phyloP scores from a whole-genome alignment of 1,139 yeast genomes.

The Lodderomyces beijingensis region DNA sequence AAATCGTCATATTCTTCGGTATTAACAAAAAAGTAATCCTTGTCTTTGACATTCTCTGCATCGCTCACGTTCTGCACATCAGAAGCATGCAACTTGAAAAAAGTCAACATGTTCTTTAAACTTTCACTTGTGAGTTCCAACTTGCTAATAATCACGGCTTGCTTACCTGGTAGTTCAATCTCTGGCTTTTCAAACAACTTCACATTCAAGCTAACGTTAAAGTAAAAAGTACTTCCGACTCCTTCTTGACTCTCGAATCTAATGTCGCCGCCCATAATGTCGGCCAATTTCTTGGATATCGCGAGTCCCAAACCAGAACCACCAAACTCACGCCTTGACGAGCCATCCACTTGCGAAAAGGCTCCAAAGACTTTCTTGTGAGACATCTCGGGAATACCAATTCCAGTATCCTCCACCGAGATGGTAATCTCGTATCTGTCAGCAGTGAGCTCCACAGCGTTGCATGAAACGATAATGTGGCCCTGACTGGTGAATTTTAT shows the following conservation, averaged over 20 bases:
- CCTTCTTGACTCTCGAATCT: constrained; percentile 50
- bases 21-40: constrained; percentile 17
- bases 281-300: constrained; percentile 54
- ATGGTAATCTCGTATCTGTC: constrained; percentile 41
- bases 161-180: constrained; percentile 12
- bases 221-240: constrained; percentile 48
- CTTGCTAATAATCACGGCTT: constrained; percentile 30
- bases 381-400: constrained; percentile 52
- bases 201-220: constrained; percentile 31
- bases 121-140: constrained; percentile 30
- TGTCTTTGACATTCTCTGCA: constrained; percentile 1
- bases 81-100: constrained; percentile 31
- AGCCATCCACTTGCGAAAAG: constrained; percentile 59
- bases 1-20: constrained; percentile 16
- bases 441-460: constrained; percentile 24
- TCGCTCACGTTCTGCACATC: constrained; percentile 1
- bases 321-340: constrained; percentile 52
- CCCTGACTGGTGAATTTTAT: constrained; percentile 52
- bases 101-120: constrained; percentile 23
- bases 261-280: constrained; percentile 55
- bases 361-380: constrained; percentile 52
- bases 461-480: constrained; percentile 38
- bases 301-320: constrained; percentile 62
- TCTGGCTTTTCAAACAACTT: constrained; percentile 15
- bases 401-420: constrained; percentile 54